Conservation (phyloP, 2,329 filamentous ascomycete genomes). For the Aspergillus carbonarius region DNA sequence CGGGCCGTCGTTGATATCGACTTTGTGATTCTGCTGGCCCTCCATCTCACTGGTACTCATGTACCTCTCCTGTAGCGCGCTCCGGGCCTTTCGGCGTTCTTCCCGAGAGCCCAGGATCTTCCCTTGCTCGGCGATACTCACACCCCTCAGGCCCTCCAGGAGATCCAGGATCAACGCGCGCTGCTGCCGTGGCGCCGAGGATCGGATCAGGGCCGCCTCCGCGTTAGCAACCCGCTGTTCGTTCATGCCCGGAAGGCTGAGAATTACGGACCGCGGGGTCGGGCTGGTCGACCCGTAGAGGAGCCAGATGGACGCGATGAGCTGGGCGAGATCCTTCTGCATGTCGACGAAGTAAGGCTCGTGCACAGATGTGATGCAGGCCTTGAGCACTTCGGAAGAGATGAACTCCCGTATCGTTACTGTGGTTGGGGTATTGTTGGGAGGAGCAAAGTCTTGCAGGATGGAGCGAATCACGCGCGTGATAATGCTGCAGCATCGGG, state of each 20-base stretch:
- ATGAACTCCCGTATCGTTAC: constrained; percentile 83
- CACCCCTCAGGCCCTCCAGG: constrained; percentile 79
- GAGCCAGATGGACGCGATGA: constrained; percentile 82
- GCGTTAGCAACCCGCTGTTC: constrained; percentile 65
- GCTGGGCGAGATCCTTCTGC: constrained; percentile 83
- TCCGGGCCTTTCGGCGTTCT: constrained; percentile 44
- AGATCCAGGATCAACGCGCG: constrained; percentile 79
- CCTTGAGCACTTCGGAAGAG: constrained; percentile 81
- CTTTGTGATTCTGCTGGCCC: constrained; percentile 40
- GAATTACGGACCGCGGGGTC: constrained; percentile 73
- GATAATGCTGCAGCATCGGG: constrained; percentile 80
- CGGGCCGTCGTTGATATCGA: constrained; percentile 48
- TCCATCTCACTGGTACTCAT: constrained; percentile 46
- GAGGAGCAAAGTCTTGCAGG: constrained; percentile 69
- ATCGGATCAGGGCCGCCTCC: constrained; percentile 56
- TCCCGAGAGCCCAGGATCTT: constrained; percentile 60
- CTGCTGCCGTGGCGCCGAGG: constrained; percentile 69
- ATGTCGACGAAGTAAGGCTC: constrained; percentile 96
- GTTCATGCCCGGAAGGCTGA: constrained; percentile 75
- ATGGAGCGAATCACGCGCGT: constrained; percentile 83
- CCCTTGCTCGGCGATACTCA: constrained; percentile 91
- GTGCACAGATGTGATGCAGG: constrained; percentile 84
- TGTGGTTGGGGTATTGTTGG: constrained; percentile 51
- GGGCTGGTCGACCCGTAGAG: constrained; percentile 68
- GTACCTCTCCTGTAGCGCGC: constrained; percentile 43